Base-by-base conservation (phyloP, 139 green algal genomes). In the Picochlorum sp. region DNA sequence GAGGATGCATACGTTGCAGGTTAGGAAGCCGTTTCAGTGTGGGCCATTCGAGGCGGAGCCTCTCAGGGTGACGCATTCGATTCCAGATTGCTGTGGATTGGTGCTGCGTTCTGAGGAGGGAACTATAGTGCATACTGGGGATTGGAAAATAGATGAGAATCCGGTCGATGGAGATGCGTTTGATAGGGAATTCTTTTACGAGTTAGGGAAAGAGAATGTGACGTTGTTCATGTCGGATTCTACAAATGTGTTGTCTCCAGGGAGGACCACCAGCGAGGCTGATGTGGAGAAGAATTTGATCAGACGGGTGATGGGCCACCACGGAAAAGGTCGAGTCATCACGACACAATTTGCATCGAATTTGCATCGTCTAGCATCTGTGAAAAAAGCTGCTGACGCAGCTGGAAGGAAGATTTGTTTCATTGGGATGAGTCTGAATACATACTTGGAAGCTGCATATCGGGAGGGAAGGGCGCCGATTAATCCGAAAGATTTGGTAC, bases 81-180 rank as follows among this genome's bases (percentile, higher is more conserved):
- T 98, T 58, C 93, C 93, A 2, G 93, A 98, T 77, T 98, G 91
- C 86, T 95, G 85, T 69, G 92, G 88, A 26, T 73, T 96, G 23
- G 87, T 98, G 16, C 75, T 98, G 66, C 80, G 91, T 7, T 87
- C 71, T 62, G 86, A 91, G 13, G 69, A 92, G 37, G 90, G 92
- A 47, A 96, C 73, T 72, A 95, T 98, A 23, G 81, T 98, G 51
- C 91, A 96, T 80, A 95, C 88, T 8, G 90, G 91, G 10, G 91
- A 97, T 79, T 97, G 89, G 90, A 96, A 98, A 85, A 99, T 99
- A 37, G 94, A 99, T 58, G 94, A 99, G 75, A 80, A 85, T 38
- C 94, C 94, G 0, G 49, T 96, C 9, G 94, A 99, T 71, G 91
- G 90, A 1, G 57, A 93, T 57, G 24, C 66, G 7, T 97, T 98